Evolutionary conservation across 805 yeast species (phyloP), one percentile per base, ranked within the genome.

Genomic region (Ogataea sp.): DNA sequence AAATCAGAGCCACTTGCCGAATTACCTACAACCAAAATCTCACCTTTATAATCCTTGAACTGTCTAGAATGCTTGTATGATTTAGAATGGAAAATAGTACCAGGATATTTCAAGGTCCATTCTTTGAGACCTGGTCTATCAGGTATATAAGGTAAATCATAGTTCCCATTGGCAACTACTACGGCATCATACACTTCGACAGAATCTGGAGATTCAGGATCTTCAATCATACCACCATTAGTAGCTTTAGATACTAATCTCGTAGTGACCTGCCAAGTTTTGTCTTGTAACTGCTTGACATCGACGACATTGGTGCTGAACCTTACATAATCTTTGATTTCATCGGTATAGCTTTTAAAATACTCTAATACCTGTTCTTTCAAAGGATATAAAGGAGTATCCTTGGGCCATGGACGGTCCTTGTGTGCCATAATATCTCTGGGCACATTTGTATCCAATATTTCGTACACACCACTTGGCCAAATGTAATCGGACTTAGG

Each of bases 1-100:
- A 83, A 64, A 50, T 85, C 95, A 13, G 75, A 70, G 13, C 87
- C 94, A 29, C 85, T 76, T 2, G 89, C 80, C 4, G 80, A 77
- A 47, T 78, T 80, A 0, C 95, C 95, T n/a, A 85, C 74, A 6
- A 84, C 70, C 33, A 85, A 56, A 14, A 80, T 75, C 11, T 49
- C 39, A n/a, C 59, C 55, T 25, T 59, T 67, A 33, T 64, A 56
- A 20, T 63, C 58, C 6, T 52, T 48, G 43, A 53, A 68, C 50
- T 62, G 65, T 1, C 62, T 64, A 0, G 78, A 69, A 16, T 56
- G 56, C 40, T 78, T 68, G 51, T 67, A 83, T 28, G 67, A 58
- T 43, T 77, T 77, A 7, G 88, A 70, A 56, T 83, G 90, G 2
- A 62, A 46, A 2, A 82, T 56, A 1, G 71, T 61, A 2, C 59